Evolutionary conservation across 208 protist genomes (phyloP).

Genomic region (Blechomonas ayalai): DNA sequence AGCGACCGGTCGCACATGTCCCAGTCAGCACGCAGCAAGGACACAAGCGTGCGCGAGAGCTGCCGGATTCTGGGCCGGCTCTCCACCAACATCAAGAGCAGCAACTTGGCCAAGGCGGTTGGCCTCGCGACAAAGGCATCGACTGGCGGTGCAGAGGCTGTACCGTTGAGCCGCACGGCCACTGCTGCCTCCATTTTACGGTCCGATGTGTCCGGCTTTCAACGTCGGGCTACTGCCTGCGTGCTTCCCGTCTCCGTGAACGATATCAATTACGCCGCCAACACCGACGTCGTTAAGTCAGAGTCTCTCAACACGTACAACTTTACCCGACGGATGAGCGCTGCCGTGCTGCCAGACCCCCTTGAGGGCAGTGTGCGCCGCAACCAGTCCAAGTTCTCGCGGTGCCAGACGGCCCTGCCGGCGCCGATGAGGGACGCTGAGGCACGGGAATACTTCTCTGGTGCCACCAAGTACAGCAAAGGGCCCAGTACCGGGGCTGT

Average conservation of each 20-base stretch:
- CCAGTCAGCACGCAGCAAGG: conserved; percentile 13
- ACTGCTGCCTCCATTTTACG: too few species aligned
- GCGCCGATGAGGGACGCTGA: not conserved
- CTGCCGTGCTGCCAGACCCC: conserved; percentile 1
- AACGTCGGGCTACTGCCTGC: conserved; percentile 22
- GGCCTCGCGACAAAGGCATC: not conserved
- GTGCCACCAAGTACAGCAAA: too few species aligned
- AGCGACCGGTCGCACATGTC: conserved; percentile 18
- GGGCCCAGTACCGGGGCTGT: too few species aligned
- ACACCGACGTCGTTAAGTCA: conserved; percentile 32
- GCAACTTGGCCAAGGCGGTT: conserved; percentile 28
- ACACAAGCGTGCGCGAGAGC: conserved; percentile 28
- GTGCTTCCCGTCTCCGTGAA: conserved; percentile 46
- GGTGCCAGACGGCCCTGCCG: conserved; percentile 20
- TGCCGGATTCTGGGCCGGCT: conserved; percentile 38
- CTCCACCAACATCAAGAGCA: conserved; percentile 14
- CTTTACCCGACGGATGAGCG: conserved; percentile 32
- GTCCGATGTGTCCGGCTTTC: too few species aligned
- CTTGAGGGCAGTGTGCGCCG: too few species aligned
- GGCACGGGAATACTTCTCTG: too few species aligned
- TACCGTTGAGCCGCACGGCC: conserved; percentile 28
- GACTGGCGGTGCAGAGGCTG: conserved; percentile 7
- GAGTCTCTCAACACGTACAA: conserved; percentile 44
- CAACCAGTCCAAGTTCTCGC: conserved; percentile 21
- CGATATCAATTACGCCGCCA: conserved; percentile 46